Evolutionary conservation across 2,329 filamentous ascomycete species (phyloP), one percentile per base, ranked within the genome.

Genomic region (Knoxdaviesia proteae): DNA sequence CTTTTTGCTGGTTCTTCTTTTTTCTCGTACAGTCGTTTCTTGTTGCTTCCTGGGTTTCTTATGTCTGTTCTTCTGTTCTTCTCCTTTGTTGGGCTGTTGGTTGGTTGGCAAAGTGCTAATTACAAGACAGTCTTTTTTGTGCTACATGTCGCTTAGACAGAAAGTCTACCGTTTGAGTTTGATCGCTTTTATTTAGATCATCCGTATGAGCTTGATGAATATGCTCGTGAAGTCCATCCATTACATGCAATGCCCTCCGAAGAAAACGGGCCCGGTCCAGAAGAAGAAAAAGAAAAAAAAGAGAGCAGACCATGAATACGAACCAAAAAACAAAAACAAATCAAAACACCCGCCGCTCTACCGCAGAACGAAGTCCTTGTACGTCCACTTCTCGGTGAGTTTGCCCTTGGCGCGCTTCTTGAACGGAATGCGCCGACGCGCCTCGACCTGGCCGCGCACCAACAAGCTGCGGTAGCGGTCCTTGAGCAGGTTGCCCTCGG

Each of bases 331-430:
- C 32, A 31, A 29, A 43, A 42, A 35, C 41, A 36, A 7, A 42
- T 35, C 36, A 31, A 42, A 43, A 34, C 20, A 42, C 35, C 38
- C 34, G 30, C 30, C 30, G 30, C 36, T 33, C 32, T 39, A 44
- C 32, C 46, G 41, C 47, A 62, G 48, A 40, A 52, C 50, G 49
- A 94, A 98, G 58, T 98, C 90, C 69, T 98, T 98, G 66, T 94
- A 83, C 38, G 79, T 76, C 90, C 90, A 98, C 63, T 96, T 98
- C 71, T 96, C 90, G 6, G 84, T 94, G 42, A 77, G 61, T 58
- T 82, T 84, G 51, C 67, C 77, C 68, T 77, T 87, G 48, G 74
- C 73, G 66, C 90, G 83, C 69, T 83, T 93, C 53, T 71, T 71
- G 62, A 90, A 88, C 6, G 78, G 72, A 45, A 88, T 73, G 42